These are phyloP conservation scores for Fraxinus latifolia DNA, from an alignment of 305 asterid species.

Conservation along the genomic window DNA sequence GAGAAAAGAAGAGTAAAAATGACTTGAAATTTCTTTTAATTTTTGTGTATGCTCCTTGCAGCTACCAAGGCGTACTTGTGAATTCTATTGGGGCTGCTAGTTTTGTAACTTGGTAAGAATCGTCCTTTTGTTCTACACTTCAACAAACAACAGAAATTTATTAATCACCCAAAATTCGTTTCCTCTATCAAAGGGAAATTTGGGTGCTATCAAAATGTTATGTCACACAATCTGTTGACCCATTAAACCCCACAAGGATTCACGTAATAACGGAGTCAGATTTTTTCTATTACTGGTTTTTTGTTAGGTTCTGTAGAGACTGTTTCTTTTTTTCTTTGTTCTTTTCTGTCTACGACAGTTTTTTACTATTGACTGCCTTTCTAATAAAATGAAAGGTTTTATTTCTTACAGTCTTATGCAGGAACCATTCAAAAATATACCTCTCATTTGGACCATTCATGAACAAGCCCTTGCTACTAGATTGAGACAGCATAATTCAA, in stretches of 20 bases:
- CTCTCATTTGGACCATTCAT: slow-evolving; percentile 83
- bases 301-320: neutral
- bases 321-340: neutral
- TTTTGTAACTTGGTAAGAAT: slow-evolving; percentile 61
- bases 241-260: neutral
- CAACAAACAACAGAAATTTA: slow-evolving; percentile 2
- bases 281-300: neutral
- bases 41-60: slow-evolving; percentile 38
- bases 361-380: neutral
- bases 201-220: neutral
- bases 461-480: slow-evolving; percentile 64
- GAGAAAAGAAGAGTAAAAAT: neutral
- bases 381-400: slow-evolving; percentile 36
- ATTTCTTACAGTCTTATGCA: slow-evolving; percentile 76
- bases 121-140: slow-evolving; percentile 14
- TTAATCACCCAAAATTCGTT: neutral
- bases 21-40: slow-evolving; percentile 14
- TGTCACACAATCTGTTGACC: neutral
- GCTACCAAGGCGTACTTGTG: slow-evolving; percentile 79
- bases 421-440: slow-evolving; percentile 81
- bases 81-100: slow-evolving; percentile 70
- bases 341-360: neutral
- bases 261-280: neutral
- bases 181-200: neutral
- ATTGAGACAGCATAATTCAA: slow-evolving; percentile 51